Base-by-base conservation (phyloP, 352 stramenopile species). In the Phytophthora cryptogea region DNA sequence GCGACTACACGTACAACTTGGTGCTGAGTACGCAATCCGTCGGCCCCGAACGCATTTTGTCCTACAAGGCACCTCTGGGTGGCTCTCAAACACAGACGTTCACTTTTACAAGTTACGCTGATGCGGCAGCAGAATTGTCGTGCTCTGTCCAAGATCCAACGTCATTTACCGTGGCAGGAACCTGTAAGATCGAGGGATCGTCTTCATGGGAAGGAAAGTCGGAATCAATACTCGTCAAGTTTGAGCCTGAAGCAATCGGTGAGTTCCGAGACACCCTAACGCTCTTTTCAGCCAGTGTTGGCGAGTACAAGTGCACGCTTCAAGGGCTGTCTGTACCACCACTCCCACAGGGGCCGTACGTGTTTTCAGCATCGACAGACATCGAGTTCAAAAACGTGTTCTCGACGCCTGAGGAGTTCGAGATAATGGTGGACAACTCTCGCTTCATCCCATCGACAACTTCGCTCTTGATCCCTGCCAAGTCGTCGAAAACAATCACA, bases 341-440 rank as follows among this genome's bases (percentile, higher is more conserved):
- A 2, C 50, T 92, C 3, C 92, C 92, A 2, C 86, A 95, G 50
- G 89, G 91, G 0, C 91, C 90, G 5, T 95, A 94, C 59, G 63
- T 89, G 16, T 81, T 92, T 42, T 54, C 68, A n/a, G 56, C 70
- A 5, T 71, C 63, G 1, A 79, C 76, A 49, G 82, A 94, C 13
- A 87, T 97, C 46, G 78, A 92, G 44, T 97, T 97, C 72, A 87
- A 89, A 42, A 97, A 97, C 61, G 88, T 97, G 0, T 97, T 97
- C 48, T 89, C 75, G 16, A 66, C 70, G 5, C 42, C 76, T 1
- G 72, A 64, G 9, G 83, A 95, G 10, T 97, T 97, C 60, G 73
- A 87, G 9, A 74, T 94, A 17, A 69, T 86, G 27, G 63, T 92
- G 8, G 91, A 97, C 66, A 91, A 88, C 36, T 68, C 83, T 11